Base-by-base conservation (phyloP, 139 green algal genomes). In the Haematococcus sp. region DNA sequence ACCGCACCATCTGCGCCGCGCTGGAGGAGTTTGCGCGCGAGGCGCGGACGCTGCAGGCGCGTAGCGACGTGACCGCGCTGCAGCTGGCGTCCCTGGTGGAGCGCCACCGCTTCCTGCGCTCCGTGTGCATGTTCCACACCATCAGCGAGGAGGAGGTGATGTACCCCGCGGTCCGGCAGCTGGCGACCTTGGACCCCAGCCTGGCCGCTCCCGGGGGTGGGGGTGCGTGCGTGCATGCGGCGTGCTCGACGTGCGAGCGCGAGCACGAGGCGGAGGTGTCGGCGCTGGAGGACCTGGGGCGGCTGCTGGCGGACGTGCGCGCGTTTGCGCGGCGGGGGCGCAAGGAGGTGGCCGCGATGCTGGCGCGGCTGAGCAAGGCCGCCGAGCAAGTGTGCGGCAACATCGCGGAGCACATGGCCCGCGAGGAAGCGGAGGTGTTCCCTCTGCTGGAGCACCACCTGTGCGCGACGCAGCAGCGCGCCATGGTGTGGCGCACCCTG, bases 111-210 rank as follows among this genome's bases (percentile, higher is more conserved):
- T 98, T 98, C 76, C 89, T 98, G 70, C 85, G 90, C 20, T 82
- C 87, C n/a, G 88, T 98, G 17, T 96, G 88, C 84, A 76, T 85
- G 64, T 97, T 95, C 82, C 92, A 97, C 87, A 91, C 83, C 7
- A 78, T 91, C 15, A 91, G 84, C 20, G 94, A 98, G 80, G 92
- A 98, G 70, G 90, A 98, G 44, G 86, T 97, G 22, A 80, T 97
- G 59, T 93, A 96, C 54, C 90, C 92, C 17, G 92, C 88, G 28
- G 76, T 95, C 51, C 54, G 73, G 56, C 83, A 82, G 15, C 70
- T 92, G 17, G 33, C 60, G 2, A 11, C 5, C 15, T 68, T 52
- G 23, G 52, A 69, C 11, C 40, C 65, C 49, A 20, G 19, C n/a
- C 28, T 66, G 15, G 3, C 49, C 16, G 32, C 55, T 7, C 40